Evolutionary conservation across 495 filamentous ascomycete genomes (phyloP).

Genomic region (Aspergillus taichungensis): DNA sequence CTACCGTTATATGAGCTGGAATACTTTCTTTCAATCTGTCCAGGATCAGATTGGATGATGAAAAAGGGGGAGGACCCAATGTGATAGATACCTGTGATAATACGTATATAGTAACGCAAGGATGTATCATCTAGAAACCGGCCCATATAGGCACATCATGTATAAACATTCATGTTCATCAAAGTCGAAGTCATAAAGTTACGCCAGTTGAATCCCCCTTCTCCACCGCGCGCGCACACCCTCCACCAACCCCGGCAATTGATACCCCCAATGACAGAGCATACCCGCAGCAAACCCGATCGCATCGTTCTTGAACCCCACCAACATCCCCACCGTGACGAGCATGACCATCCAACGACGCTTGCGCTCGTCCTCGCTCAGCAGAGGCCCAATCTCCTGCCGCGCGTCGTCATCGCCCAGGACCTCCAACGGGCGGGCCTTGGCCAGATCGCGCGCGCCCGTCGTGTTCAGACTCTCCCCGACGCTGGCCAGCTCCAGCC

Average conservation of each 20-base stretch:
- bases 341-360: slow-evolving; percentile 82
- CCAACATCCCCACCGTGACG: slow-evolving; percentile 65
- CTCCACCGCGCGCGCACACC: slow-evolving; percentile 18
- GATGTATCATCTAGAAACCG: too few relatives aligned
- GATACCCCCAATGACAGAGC: slow-evolving; percentile 53
- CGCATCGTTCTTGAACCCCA: slow-evolving; percentile 86
- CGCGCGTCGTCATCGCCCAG: slow-evolving; percentile 27
- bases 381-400: slow-evolving; percentile 25
- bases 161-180: too few relatives aligned
- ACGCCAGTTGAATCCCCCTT: too few relatives aligned
- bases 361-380: slow-evolving; percentile 52
- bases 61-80: too few relatives aligned
- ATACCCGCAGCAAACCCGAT: slow-evolving; percentile 79
- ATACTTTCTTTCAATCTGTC: too few relatives aligned
- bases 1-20: too few relatives aligned
- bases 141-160: too few relatives aligned
- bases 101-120: too few relatives aligned
- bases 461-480: slow-evolving; percentile 71
- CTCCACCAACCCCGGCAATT: slow-evolving; percentile 25
- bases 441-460: slow-evolving; percentile 51
- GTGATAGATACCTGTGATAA: too few relatives aligned
- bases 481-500: slow-evolving; percentile 74
- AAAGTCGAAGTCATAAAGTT: too few relatives aligned
- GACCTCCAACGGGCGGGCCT: slow-evolving; percentile 8
- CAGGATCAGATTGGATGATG: too few relatives aligned